Base-by-base conservation (phyloP, 116 monocot species). In the Dioscorea cayenensis region DNA sequence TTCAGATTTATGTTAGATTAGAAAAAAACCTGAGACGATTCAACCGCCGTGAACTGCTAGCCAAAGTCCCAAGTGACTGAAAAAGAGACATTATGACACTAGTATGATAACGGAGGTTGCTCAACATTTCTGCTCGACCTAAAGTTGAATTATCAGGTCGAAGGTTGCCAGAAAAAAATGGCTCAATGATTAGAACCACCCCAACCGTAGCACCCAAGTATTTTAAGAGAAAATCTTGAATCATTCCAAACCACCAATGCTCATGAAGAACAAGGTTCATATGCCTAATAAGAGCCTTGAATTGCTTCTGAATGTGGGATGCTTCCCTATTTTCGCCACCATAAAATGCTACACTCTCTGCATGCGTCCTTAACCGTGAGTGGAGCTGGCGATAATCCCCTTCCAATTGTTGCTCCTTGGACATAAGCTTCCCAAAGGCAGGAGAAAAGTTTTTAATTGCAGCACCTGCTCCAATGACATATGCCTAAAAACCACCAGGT, bases 201-300 rank as follows among this genome's bases (percentile, higher is more conserved):
- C 68, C 97, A 37, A 99, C 88, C 4, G 97, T 99, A 9, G 97
- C 94, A 76, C 97, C 97, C n/a, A 99, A 86, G 73, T 99, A 99
- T 74, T 99, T 99, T 77, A 99, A 70, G 7, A 99, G 77, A 60
- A 99, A 93, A 48, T 99, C 97, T 60, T 99, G 97, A 79, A 93
- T 90, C 94, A 99, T 99, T 69, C 97, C 97, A 80, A 99, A 99
- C 97, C 97, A 99, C 97, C 97, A 99, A 65, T 83, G 76, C 13
- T 99, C 87, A 76, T 86, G 86, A 65, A 81, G 86, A 67, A 99
- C 88, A 77, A 63, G 74, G 60, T 88, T 93, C 80, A 99, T 73
- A 67, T 99, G 97, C 51, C 68, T 75, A 49, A 89, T 67, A 81
- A 99, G 97, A 70, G 77, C 71, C 73, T 70, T 78, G 67, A 99